Conservation (phyloP, 2,329 filamentous ascomycete species). For the Cladorrhinum sp. region DNA sequence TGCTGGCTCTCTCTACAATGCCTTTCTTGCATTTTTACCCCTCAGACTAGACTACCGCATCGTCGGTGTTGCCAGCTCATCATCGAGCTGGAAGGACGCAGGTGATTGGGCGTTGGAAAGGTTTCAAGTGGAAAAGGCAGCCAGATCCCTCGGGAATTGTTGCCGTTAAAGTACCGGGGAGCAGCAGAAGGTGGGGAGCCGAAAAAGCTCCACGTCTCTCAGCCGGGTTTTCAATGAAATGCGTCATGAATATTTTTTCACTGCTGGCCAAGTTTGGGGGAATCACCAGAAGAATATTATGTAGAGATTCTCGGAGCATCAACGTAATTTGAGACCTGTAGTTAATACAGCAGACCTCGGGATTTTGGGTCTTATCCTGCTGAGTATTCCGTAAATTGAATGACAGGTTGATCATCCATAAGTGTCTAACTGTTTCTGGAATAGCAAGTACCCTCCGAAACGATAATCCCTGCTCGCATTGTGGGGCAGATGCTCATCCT, state of each 20-base stretch:
- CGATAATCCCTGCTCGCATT: constrained; percentile 12
- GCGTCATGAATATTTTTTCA: not conserved
- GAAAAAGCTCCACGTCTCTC: not conserved
- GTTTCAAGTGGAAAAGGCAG: not conserved
- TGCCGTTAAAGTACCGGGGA: not conserved
- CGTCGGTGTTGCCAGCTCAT: not conserved
- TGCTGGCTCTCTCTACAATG: not conserved
- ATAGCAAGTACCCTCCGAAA: constrained; percentile 17
- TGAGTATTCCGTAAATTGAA: not conserved
- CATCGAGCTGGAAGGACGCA: not conserved
- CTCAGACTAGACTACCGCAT: not conserved
- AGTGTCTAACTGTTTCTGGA: not conserved
- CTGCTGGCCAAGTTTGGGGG: no score
- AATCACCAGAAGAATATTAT: no score
- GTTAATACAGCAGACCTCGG: not conserved
- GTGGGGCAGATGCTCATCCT: constrained; percentile 19
- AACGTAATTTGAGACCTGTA: no score
- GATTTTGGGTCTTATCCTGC: not conserved
- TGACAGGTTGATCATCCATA: not conserved
- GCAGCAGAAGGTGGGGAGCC: not conserved
- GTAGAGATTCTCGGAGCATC: no score
- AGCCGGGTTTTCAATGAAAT: not conserved
- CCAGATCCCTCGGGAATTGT: not conserved
- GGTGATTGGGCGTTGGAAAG: not conserved
- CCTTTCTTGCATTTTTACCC: not conserved